Base-by-base conservation (phyloP, 2,329 filamentous ascomycete genomes). In the Canariomyces notabilis region DNA sequence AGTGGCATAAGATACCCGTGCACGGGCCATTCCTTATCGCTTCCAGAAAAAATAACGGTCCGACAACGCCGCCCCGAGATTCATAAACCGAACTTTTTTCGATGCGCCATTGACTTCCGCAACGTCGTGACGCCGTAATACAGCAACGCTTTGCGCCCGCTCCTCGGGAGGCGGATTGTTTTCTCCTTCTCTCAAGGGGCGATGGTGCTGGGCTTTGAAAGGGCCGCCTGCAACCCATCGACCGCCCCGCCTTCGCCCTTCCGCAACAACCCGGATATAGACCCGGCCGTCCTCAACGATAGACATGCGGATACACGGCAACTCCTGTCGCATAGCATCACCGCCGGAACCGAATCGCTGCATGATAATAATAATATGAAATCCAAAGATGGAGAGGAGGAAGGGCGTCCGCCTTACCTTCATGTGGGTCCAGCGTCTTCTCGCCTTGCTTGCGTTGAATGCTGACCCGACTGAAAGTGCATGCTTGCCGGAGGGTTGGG, bases 401-500 rank as follows among this genome's bases (percentile, higher is more conserved):
- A 80, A 63, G 70, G 68, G 56, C 75, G 81, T 54, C 79, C 80
- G 54, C 79, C 79, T 46, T 82, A 81, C 62, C 60, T 81, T 57
- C 77, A 85, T 69, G 81, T 85, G 67, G 64, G 79, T 68, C 42
- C 50, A 35, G 37, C 43, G 31, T 37, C 42, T 45, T 40, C 38
- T 31, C 34, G 35, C 23, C 33, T 20, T 23, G 21, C 33, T 31
- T 44, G 46, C 11, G 40, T 49, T 21, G 14, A 18, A 22, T 35
- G 44, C 44, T 48, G 44, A 51, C 43, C 16, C 35, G 42, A 52
- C 49, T 20, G 8, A 16, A 37, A 95, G 89, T 83, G 87, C 64
- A 98, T 97, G 90, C 76, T 98, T 61, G 93, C 93, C 26, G 93
- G 93, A 61, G 93, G 91, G 50, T 74, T 94, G 43, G 93, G 94